phyloP scores from a whole-genome alignment of 1,139 yeast species.

The Yamadazyma atmosphaerica region DNA sequence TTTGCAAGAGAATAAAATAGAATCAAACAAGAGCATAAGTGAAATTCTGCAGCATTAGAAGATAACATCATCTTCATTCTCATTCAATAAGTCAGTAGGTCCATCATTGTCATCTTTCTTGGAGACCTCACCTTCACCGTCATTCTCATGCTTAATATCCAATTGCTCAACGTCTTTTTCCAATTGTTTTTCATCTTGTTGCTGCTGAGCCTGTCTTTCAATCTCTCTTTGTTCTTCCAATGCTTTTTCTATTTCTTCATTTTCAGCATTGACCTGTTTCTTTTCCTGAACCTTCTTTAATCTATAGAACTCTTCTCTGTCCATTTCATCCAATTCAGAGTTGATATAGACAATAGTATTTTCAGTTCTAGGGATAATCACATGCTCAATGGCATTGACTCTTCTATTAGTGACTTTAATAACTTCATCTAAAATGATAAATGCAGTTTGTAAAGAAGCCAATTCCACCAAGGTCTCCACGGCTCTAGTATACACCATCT shows the following conservation, averaged over 20 bases:
- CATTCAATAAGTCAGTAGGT: slow-evolving; percentile 32
- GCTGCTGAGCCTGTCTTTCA: slow-evolving; percentile 17
- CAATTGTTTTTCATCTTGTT: slow-evolving; percentile 16
- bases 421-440: slow-evolving; percentile 93
- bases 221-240: slow-evolving; percentile 38
- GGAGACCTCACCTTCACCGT: slow-evolving; percentile 2
- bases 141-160: slow-evolving; percentile 17
- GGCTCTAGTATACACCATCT: slow-evolving; percentile 87
- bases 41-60: slow-evolving; percentile 20
- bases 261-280: slow-evolving; percentile 79
- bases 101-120: slow-evolving; percentile 11
- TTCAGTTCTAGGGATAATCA: slow-evolving; percentile 95
- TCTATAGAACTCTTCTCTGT: slow-evolving; percentile 96
- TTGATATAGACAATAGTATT: slow-evolving; percentile 91
- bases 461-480: slow-evolving; percentile 94
- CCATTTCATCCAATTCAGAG: slow-evolving; percentile 95
- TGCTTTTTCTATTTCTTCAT: slow-evolving; percentile 51
- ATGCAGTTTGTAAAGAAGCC: slow-evolving; percentile 94
- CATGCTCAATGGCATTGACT: slow-evolving; percentile 98
- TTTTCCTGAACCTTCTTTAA: slow-evolving; percentile 95
- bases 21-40: neutral
- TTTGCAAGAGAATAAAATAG: neutral
- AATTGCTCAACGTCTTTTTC: slow-evolving; percentile 25
- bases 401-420: slow-evolving; percentile 97
- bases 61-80: slow-evolving; percentile 45